Base-by-base conservation (phyloP, 73 alveolate genomes). In the Tetrahymena elliotti region DNA sequence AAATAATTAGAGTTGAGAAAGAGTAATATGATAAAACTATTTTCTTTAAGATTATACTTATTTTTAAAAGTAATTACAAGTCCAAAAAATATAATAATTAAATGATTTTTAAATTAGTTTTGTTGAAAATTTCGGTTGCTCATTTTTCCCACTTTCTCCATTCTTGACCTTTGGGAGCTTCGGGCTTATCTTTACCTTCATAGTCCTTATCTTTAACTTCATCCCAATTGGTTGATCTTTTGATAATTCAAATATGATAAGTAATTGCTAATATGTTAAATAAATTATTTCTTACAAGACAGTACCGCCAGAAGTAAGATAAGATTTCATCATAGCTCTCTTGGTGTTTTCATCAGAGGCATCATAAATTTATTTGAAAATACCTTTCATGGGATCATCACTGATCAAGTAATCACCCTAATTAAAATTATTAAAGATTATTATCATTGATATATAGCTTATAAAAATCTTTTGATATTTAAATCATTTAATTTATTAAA, bases 301-400 rank as follows among this genome's bases (percentile, higher is more conserved):
- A 93, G 99, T 97, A 94, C 99, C 99, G 84, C 98, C 98, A 53
- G 99, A 98, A 35, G 99, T 98, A 52, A 98, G 98, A 95, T 92
- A 83, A 24, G 97, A 97, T 96, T 99, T 99, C 93, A 99, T 98
- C 99, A 99, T 99, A 22, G 99, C 99, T 97, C 99, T 98, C 95
- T 99, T 94, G 0, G 99, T 99, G 93, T 98, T 99, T 94, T 99
- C 99, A 96, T 99, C 99, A n/a, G 99, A 98, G 94, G 97, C 97
- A 16, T 96, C 98, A 96, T 99, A 99, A 93, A 99, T 98, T 95
- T 98, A 97, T 96, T 98, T 98, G 97, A 99, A 98, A 52, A 99
- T 97, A 54, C 97, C 94, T 96, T 98, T 98, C 96, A 99, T 94
- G 20, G 99, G 99, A 54, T 96, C 99, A 83, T 99, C 99, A 34